A percentile compares a stretch with the other conserved stretches of the same genome.
These are phyloP conservation scores for Orbilia quercus DNA, from an alignment of 2,329 filamentous ascomycete genomes.

Conservation along the genomic window DNA sequence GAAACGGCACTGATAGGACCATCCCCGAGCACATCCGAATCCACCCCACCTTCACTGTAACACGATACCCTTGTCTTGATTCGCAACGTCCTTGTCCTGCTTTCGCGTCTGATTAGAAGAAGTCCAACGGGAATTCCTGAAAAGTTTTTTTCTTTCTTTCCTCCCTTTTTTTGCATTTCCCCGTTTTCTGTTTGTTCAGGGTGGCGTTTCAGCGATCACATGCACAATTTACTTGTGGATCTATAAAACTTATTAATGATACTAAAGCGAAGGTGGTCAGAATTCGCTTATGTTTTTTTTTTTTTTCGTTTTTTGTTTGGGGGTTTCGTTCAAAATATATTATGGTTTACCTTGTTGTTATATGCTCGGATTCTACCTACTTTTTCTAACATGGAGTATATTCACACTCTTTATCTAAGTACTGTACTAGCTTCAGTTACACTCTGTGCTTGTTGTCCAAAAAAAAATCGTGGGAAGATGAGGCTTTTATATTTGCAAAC, in stretches of 20 bases:
- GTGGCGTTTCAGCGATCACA: constrained; percentile 1
- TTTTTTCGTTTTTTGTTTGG: constrained; percentile 1
- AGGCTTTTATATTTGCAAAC: too few species aligned
- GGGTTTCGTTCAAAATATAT: not conserved
- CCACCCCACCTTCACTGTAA: constrained; percentile 6
- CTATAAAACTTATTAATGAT: constrained; percentile 14
- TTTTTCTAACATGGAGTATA: too few species aligned
- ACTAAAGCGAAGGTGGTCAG: constrained; percentile 11
- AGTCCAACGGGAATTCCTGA: too few species aligned
- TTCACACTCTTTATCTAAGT: too few species aligned
- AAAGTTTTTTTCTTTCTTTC: not conserved
- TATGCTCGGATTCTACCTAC: too few species aligned
- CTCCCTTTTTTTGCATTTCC: not conserved
- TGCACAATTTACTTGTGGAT: too few species aligned
- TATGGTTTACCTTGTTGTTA: too few species aligned
- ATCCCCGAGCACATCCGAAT: constrained; percentile 9
- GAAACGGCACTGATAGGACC: constrained; percentile 33
- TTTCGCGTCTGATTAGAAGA: not conserved
- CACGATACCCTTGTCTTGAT: not conserved
- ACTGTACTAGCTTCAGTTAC: too few species aligned
- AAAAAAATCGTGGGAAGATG: too few species aligned
- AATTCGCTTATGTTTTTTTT: not conserved
- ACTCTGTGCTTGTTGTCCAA: too few species aligned
- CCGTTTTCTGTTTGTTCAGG: constrained; percentile 3
- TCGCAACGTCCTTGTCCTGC: not conserved